Evolutionary conservation across 208 protist genomes (phyloP).

Genomic region (Willaertia magna): DNA sequence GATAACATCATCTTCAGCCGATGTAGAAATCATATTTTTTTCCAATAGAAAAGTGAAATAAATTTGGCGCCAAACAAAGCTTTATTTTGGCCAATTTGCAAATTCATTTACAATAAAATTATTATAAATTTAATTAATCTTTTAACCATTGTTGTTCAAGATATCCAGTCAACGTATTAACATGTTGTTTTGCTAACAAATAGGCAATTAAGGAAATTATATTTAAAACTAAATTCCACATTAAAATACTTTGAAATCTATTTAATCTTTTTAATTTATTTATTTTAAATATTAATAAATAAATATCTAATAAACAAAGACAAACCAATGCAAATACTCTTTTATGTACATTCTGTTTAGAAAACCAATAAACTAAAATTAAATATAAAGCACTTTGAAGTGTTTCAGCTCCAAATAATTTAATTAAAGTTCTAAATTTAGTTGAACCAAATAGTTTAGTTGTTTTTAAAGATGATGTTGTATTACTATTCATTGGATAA

Average conservation of each 20-base stretch:
- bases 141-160: neutral
- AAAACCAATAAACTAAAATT: neutral
- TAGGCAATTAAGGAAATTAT: neutral
- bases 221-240: neutral
- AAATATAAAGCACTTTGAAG: neutral
- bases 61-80: too few species aligned
- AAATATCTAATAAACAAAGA: neutral
- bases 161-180: neutral
- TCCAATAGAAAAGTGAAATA: too few species aligned
- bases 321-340: neutral
- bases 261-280: neutral
- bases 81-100: too few species aligned
- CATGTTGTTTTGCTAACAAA: neutral
- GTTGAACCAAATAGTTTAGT: neutral
- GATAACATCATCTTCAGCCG: too few species aligned
- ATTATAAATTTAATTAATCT: too few species aligned
- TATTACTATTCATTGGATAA: neutral
- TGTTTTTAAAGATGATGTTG: neutral
- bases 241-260: neutral
- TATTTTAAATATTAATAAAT: neutral
- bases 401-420: neutral
- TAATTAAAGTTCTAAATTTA: neutral
- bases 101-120: too few species aligned
- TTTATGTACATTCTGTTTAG: neutral
- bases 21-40: too few species aligned